A percentile compares a stretch with the other conserved stretches of the same genome.
These are phyloP conservation scores for Rhizopogon vulgaris DNA, from an alignment of 768 basidiomycete genomes.

Conservation along the genomic window DNA sequence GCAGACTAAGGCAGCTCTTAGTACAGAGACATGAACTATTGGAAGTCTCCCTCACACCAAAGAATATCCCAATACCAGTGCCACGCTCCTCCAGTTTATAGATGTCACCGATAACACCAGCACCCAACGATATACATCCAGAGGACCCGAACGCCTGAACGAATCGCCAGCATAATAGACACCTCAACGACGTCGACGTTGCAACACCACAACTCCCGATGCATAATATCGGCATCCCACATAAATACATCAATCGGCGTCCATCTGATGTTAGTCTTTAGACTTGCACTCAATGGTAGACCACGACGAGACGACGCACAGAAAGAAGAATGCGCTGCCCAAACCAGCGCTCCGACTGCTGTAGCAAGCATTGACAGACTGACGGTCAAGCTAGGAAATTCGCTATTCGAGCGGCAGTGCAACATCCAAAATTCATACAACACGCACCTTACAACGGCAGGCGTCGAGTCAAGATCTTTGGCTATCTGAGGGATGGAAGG, in stretches of 20 bases:
- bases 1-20: constrained; percentile 16
- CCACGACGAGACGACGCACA: constrained; percentile 22
- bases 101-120: constrained; percentile 53
- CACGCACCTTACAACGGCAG: constrained; percentile 44
- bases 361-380: constrained; percentile 40
- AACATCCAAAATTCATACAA: no score
- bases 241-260: constrained; percentile 48
- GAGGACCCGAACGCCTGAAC: constrained; percentile 56
- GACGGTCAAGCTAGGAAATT: constrained; percentile 32
- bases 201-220: constrained; percentile 55
- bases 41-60: constrained; percentile 29
- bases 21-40: background rate
- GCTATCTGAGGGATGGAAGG: constrained; percentile 68
- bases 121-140: constrained; percentile 45
- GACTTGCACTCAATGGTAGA: background rate
- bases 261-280: constrained; percentile 42
- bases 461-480: constrained; percentile 50
- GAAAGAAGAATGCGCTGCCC: constrained; percentile 41
- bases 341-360: constrained; percentile 38
- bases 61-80: constrained; percentile 48
- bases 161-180: constrained; percentile 51
- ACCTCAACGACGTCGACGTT: constrained; percentile 33
- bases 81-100: constrained; percentile 49
- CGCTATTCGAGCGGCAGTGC: background rate
- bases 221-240: constrained; percentile 39